Evolutionary conservation across 78 protist species (phyloP).

Genomic region (Guillardia theta): DNA sequence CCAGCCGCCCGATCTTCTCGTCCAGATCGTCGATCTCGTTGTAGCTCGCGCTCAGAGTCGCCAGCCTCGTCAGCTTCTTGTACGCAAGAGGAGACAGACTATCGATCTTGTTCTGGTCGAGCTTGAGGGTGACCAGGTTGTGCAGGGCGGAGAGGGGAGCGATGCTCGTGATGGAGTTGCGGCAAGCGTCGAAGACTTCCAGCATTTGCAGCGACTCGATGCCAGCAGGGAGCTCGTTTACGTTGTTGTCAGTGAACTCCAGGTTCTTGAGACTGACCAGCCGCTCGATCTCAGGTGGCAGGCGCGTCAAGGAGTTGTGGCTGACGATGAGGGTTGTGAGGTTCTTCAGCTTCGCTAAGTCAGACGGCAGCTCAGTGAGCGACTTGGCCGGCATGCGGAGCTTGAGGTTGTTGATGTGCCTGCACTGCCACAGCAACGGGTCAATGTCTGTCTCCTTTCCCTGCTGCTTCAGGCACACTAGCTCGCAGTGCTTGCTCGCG

Average conservation of each 20-base stretch:
- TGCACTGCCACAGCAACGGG: not conserved
- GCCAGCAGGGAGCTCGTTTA: not conserved
- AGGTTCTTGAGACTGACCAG: slow-evolving; percentile 5
- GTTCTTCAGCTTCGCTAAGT: not conserved
- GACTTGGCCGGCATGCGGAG: not conserved
- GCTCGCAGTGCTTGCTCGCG: not conserved
- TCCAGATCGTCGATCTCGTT: not conserved
- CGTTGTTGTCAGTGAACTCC: slow-evolving; percentile 36
- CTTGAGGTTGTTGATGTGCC: slow-evolving; percentile 10
- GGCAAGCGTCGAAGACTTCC: slow-evolving; percentile 22
- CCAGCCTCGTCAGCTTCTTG: slow-evolving; percentile 31
- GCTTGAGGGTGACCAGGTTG: slow-evolving; percentile 26
- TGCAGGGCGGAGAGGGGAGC: not conserved
- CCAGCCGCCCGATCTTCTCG: not conserved
- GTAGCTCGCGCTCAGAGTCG: slow-evolving; percentile 27
- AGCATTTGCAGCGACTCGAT: not conserved
- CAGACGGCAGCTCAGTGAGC: not conserved
- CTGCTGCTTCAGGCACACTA: not conserved
- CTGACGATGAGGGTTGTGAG: slow-evolving; percentile 9
- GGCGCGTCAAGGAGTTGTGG: not conserved
- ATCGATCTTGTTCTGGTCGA: not conserved
- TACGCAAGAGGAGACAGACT: not conserved
- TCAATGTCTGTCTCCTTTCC: not conserved
- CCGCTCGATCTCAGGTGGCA: not conserved
- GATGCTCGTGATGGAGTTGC: not conserved